Evolutionary conservation across 2,329 filamentous ascomycete species (phyloP).

Genomic region (Drechslera avenae): DNA sequence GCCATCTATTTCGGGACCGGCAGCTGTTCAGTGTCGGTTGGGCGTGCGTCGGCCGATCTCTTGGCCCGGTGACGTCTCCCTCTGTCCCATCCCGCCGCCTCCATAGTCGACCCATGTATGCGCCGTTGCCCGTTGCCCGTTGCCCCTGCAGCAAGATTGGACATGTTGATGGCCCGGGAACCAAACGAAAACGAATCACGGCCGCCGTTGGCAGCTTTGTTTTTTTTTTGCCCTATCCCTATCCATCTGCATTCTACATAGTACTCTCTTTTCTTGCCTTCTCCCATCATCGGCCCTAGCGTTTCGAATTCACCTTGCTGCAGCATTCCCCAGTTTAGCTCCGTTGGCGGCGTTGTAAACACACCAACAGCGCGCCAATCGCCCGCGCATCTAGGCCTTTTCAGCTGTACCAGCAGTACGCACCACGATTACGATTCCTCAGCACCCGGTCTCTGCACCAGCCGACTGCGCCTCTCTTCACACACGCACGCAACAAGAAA

Average conservation of each 20-base stretch:
- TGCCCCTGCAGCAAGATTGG: conserved; percentile 12
- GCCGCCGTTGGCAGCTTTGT: neutral
- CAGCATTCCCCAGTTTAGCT: neutral
- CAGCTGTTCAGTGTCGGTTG: conserved; percentile 4
- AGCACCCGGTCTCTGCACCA: conserved; percentile 6
- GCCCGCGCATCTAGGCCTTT: conserved; percentile 18
- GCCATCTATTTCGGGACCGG: conserved; percentile 3
- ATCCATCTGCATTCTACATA: neutral
- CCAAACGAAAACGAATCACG: conserved; percentile 2
- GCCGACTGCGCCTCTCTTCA: conserved; percentile 17
- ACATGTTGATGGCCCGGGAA: conserved; percentile 9
- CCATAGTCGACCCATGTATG: neutral
- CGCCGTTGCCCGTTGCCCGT: conserved; percentile 1
- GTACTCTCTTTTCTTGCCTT: neutral
- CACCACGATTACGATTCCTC: conserved; percentile 21
- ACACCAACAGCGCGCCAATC: conserved; percentile 14
- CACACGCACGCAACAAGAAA: neutral
- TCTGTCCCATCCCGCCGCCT: neutral
- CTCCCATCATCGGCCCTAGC: neutral
- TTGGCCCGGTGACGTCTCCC: conserved; percentile 14
- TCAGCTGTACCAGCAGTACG: conserved; percentile 5
- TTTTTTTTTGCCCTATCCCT: neutral
- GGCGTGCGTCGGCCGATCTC: neutral
- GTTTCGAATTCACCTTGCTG: neutral
- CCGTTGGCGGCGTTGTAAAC: conserved; percentile 5